Conservation (phyloP, 495 filamentous ascomycete genomes). For the Penicillium longicatenatum region DNA sequence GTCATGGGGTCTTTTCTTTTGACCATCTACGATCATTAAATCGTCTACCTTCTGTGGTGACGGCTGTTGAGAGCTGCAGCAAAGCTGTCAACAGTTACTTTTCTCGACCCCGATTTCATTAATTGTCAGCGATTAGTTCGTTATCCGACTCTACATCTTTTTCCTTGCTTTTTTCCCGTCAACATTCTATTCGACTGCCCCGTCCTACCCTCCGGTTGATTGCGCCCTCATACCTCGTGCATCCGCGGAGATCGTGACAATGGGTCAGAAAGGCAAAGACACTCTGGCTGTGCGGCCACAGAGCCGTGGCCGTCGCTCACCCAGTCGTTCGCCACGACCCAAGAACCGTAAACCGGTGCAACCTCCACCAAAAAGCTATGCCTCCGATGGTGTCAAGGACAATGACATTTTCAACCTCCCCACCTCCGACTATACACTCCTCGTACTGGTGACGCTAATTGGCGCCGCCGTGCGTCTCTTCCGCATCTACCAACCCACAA, state of each 20-base stretch:
- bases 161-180: conserved; percentile 10
- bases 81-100: conserved; percentile 21
- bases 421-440: conserved; percentile 74
- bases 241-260: conserved; percentile 18
- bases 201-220: conserved; percentile 2
- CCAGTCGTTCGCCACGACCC: conserved; percentile 45
- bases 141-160: conserved; percentile 12
- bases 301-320: conserved; percentile 38
- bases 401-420: conserved; percentile 64
- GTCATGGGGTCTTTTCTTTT: conserved; percentile 41
- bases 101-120: conserved; percentile 4
- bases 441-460: conserved; percentile 71
- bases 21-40: conserved; percentile 43
- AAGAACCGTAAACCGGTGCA: conserved; percentile 41
- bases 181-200: neutral
- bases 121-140: conserved; percentile 9
- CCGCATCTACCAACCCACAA: conserved; percentile 93
- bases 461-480: conserved; percentile 84
- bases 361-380: conserved; percentile 48
- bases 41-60: conserved; percentile 34
- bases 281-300: conserved; percentile 42
- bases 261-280: conserved; percentile 43
- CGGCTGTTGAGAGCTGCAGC: conserved; percentile 28
- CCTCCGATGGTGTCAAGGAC: conserved; percentile 55
- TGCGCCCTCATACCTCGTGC: conserved; percentile 14